These are phyloP conservation scores for Lactarius pseudohatsudake DNA, from an alignment of 768 basidiomycete genomes.

Conservation along the genomic window DNA sequence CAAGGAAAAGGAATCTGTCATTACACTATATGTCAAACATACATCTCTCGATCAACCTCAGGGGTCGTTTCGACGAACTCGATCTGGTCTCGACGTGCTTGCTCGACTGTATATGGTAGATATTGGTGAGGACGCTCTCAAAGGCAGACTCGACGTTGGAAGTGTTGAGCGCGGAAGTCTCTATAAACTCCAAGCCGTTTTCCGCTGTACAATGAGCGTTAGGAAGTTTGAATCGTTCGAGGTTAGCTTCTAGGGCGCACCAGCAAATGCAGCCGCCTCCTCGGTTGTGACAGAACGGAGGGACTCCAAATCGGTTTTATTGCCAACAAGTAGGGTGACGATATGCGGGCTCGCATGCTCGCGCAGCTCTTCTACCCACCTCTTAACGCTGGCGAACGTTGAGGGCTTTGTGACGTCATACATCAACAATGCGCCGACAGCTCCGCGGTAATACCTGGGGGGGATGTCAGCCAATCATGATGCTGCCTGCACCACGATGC, in stretches of 20 bases:
- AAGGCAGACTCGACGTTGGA: slow-evolving; percentile 80
- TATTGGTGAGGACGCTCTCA: slow-evolving; percentile 48
- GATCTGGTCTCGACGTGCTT: neutral
- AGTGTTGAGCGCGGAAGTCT: slow-evolving; percentile 99
- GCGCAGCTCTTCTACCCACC: slow-evolving; percentile 96
- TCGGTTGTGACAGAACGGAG: slow-evolving; percentile 94
- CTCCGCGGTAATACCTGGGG: slow-evolving; percentile 92
- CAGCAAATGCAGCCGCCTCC: slow-evolving; percentile 89
- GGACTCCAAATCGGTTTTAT: slow-evolving; percentile 99
- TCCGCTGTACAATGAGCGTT: slow-evolving; percentile 49
- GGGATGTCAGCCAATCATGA: neutral
- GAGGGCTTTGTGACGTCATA: slow-evolving; percentile 94
- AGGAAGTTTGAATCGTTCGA: neutral
- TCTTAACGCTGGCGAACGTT: slow-evolving; percentile 89
- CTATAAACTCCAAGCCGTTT: slow-evolving; percentile 91
- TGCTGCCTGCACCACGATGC: neutral
- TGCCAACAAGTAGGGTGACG: slow-evolving; percentile 93
- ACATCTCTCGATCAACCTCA: slow-evolving; percentile 9
- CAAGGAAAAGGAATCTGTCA: neutral
- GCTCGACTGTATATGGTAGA: slow-evolving; percentile 66
- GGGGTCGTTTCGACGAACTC: neutral
- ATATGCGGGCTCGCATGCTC: slow-evolving; percentile 94
- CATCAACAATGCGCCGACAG: slow-evolving; percentile 87
- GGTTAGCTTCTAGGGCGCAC: slow-evolving; percentile 45
- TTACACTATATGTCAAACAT: slow-evolving; percentile 15